Evolutionary conservation across 2,329 filamentous ascomycete species (phyloP).

Genomic region (Beauveria pseudobassiana): DNA sequence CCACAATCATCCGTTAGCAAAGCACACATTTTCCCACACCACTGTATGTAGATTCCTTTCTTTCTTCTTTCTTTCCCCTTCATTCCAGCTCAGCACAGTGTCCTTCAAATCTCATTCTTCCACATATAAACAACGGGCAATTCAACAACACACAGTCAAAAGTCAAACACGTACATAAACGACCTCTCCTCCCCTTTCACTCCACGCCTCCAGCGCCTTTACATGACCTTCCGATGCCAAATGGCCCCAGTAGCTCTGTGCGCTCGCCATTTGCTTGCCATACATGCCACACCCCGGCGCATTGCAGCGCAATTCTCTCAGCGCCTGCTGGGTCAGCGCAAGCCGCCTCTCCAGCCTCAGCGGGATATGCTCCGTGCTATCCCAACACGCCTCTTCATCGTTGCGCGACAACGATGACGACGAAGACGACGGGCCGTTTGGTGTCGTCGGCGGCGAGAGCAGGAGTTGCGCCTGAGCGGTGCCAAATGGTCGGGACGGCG

Average conservation of each 20-base stretch:
- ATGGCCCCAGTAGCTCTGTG: neutral
- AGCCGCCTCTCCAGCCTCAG: neutral
- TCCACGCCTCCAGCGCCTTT: neutral
- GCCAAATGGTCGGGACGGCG: neutral
- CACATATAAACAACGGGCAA: neutral
- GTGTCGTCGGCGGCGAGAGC: neutral
- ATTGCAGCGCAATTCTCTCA: constrained; percentile 5
- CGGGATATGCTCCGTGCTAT: neutral
- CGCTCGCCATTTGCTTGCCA: neutral
- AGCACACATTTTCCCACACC: no score
- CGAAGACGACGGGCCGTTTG: neutral
- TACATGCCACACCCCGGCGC: neutral
- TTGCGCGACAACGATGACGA: no score
- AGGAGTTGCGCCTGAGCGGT: neutral
- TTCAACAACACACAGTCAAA: no score
- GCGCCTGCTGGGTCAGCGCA: neutral
- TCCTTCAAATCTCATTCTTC: no score
- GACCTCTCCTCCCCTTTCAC: neutral
- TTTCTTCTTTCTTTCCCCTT: neutral
- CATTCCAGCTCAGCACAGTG: no score
- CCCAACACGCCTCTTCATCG: neutral
- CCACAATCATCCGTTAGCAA: no score
- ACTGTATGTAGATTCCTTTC: no score
- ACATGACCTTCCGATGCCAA: neutral
- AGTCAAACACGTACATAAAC: neutral